These are phyloP conservation scores for Blepharisma stoltei DNA, from an alignment of 73 alveolate genomes.

Conservation along the genomic window DNA sequence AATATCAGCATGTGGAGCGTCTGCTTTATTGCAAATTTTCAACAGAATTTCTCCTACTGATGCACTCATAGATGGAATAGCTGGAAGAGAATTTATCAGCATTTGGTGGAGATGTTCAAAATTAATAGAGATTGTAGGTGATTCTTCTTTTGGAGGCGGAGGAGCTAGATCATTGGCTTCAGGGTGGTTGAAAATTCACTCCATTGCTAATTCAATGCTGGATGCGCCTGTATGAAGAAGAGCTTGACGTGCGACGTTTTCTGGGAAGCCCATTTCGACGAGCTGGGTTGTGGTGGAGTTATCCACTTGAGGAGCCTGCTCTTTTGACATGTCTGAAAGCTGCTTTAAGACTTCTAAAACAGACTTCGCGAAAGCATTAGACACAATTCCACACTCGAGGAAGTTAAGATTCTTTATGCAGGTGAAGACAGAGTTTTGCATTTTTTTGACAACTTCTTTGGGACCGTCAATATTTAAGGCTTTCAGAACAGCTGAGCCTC, in stretches of 20 bases:
- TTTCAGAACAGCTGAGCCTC: background rate
- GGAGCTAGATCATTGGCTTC: background rate
- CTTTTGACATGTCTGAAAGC: background rate
- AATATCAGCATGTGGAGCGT: background rate
- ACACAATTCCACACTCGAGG: background rate
- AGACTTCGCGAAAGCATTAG: constrained; percentile 19
- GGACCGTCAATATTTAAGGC: background rate
- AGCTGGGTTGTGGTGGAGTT: background rate
- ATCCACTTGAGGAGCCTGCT: constrained; percentile 24
- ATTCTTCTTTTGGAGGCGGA: background rate
- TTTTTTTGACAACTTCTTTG: background rate
- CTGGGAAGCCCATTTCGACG: constrained; percentile 27
- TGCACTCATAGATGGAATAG: background rate
- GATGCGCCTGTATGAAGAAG: constrained; percentile 16
- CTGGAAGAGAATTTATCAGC: constrained; percentile 10
- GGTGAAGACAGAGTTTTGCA: background rate
- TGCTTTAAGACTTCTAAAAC: background rate
- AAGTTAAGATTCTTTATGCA: background rate
- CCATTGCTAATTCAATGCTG: constrained; percentile 29
- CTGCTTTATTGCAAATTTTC: background rate
- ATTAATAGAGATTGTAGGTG: background rate
- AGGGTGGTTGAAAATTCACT: constrained; percentile 32
- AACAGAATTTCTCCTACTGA: background rate
- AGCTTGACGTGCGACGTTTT: constrained; percentile 7
- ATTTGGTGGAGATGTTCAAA: background rate